These are phyloP conservation scores for Ceratobasidium sp. DNA, from an alignment of 1,284 basidiomycete genomes.

Conservation along the genomic window DNA sequence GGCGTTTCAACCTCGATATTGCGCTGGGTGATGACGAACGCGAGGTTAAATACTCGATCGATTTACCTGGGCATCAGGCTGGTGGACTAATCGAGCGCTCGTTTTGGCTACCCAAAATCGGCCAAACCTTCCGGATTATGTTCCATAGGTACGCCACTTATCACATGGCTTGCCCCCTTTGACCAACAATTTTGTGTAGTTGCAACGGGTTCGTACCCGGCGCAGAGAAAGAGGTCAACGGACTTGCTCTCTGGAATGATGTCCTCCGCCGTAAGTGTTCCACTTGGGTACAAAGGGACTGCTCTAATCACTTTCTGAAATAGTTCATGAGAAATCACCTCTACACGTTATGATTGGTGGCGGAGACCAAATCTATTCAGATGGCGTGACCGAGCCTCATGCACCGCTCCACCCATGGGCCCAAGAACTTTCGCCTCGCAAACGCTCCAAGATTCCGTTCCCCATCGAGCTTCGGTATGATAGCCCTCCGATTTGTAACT, in stretches of 20 bases:
- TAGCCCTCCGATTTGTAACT: neutral
- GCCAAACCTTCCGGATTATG: constrained; percentile 35
- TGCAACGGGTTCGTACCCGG: constrained; percentile 40
- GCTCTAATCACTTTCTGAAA: neutral
- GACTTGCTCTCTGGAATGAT: constrained; percentile 36
- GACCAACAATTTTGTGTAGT: neutral
- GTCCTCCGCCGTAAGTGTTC: constrained; percentile 20
- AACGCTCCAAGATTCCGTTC: constrained; percentile 32
- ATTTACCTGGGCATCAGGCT: constrained; percentile 1
- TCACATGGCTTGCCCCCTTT: neutral
- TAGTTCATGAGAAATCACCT: constrained; percentile 34
- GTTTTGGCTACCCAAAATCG: constrained; percentile 35
- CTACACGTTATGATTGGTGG: constrained; percentile 41
- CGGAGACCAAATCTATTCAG: constrained; percentile 38
- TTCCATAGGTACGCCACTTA: constrained; percentile 20
- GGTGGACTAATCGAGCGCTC: constrained; percentile 25
- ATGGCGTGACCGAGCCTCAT: constrained; percentile 31
- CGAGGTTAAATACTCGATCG: constrained; percentile 24
- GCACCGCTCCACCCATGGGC: constrained; percentile 34
- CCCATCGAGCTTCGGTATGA: constrained; percentile 30
- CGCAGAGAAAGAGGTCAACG: constrained; percentile 38
- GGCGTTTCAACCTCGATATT: constrained; percentile 31
- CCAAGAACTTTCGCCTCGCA: constrained; percentile 30
- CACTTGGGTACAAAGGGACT: neutral
- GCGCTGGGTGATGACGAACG: constrained; percentile 30